Evolutionary conservation across 495 filamentous ascomycete species (phyloP).

Genomic region (Aspergillus ellipticus): DNA sequence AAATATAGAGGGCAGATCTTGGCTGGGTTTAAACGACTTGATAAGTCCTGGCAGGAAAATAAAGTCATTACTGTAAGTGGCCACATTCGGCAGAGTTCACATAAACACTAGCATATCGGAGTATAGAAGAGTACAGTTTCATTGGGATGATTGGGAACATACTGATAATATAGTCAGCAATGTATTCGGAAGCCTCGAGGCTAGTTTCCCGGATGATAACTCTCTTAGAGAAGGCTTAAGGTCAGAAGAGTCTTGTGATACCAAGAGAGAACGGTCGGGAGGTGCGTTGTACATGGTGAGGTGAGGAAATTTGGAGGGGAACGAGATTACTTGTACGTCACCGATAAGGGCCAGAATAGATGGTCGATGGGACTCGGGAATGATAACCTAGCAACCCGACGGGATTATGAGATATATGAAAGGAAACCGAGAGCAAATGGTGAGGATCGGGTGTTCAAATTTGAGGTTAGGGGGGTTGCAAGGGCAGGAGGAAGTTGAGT

Average conservation of each 20-base stretch:
- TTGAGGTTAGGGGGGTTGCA: neutral
- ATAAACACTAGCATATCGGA: neutral
- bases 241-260: constrained; percentile 14
- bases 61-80: neutral
- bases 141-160: constrained; percentile 19
- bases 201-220: constrained; percentile 77
- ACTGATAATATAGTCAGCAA: constrained; percentile 82
- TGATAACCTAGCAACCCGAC: neutral
- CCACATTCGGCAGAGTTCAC: neutral
- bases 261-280: neutral
- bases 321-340: constrained; percentile 18
- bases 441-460: neutral
- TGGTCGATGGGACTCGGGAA: neutral
- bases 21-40: constrained; percentile 66
- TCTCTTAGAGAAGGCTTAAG: constrained; percentile 52
- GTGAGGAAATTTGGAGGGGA: too few relatives aligned
- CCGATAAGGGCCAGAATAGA: constrained; percentile 4
- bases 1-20: constrained; percentile 71
- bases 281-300: constrained; percentile 27
- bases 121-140: neutral
- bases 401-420: neutral
- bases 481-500: neutral
- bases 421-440: neutral
- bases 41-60: constrained; percentile 48
- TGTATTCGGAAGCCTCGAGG: constrained; percentile 62